Conservation (phyloP, 371 early-diverging fungal species). For the Lichtheimia corymbifera region DNA sequence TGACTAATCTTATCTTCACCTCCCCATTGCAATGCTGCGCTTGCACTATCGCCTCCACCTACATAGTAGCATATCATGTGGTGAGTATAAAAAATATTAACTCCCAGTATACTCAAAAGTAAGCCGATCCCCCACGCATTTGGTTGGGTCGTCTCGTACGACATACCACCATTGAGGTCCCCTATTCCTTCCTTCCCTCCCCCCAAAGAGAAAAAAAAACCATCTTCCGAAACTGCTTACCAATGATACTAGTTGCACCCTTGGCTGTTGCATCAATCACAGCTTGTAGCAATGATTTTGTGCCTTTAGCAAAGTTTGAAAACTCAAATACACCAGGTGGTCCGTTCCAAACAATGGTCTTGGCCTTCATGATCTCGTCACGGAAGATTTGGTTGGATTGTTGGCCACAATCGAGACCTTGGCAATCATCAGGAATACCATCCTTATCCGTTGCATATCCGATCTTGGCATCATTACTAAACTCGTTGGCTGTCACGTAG, state of each 20-base stretch:
- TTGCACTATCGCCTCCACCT: conserved; percentile 97
- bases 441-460: conserved; percentile 82
- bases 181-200: too few relatives aligned
- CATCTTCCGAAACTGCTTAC: background rate
- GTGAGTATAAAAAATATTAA: too few relatives aligned
- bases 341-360: conserved; percentile 98
- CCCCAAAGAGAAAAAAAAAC: too few relatives aligned
- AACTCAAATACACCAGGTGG: conserved; percentile 99
- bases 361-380: conserved; percentile 72
- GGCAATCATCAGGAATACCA: conserved; percentile 91
- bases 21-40: conserved; percentile 91
- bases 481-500: conserved; percentile 87
- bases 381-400: conserved; percentile 76
- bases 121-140: too few relatives aligned
- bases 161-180: too few relatives aligned
- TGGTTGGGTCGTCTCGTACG: too few relatives aligned
- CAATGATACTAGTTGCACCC: conserved; percentile 67
- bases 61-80: background rate
- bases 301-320: conserved; percentile 88
- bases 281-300: conserved; percentile 84
- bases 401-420: conserved; percentile 93
- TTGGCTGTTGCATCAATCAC: conserved; percentile 81
- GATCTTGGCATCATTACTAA: conserved; percentile 77
- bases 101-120: too few relatives aligned
- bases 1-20: conserved; percentile 88